Evolutionary conservation across 169 alveolate species (phyloP).

Genomic region (Plasmodium gonderi): DNA sequence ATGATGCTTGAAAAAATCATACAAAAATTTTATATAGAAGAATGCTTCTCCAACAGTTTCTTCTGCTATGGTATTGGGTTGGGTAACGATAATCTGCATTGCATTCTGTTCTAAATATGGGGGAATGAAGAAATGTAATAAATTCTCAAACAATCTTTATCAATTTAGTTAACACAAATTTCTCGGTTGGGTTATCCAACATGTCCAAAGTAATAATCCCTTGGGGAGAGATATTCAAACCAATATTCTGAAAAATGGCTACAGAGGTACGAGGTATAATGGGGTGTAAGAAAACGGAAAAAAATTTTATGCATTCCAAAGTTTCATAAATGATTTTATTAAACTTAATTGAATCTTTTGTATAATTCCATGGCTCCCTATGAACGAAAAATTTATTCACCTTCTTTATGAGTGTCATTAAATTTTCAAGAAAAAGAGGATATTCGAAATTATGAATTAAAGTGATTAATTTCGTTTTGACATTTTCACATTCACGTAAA

Average conservation of each 20-base stretch:
- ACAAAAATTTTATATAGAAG: no score
- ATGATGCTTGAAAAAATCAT: no score
- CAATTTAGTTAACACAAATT: background rate
- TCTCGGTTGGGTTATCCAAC: constrained; percentile 9
- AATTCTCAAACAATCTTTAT: constrained; percentile 6
- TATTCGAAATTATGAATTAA: constrained; percentile 18
- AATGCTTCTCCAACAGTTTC: no score
- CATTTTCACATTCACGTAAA: constrained; percentile 3
- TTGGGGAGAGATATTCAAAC: background rate
- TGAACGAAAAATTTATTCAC: constrained; percentile 50
- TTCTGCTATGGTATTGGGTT: no score
- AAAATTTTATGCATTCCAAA: constrained; percentile 42
- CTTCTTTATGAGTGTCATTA: constrained; percentile 35
- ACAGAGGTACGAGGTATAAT: constrained; percentile 31
- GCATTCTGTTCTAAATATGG: no score
- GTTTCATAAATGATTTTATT: constrained; percentile 36
- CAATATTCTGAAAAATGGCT: constrained; percentile 32
- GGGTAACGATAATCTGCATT: no score
- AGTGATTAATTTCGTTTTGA: background rate
- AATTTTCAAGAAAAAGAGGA: constrained; percentile 23
- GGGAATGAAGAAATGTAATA: background rate
- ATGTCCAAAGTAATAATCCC: background rate
- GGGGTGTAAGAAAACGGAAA: constrained; percentile 57
- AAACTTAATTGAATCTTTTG: constrained; percentile 6
- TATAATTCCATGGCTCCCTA: constrained; percentile 35